Evolutionary conservation across 306 rosid species (phyloP).

Genomic region (Gillenia trifoliata): DNA sequence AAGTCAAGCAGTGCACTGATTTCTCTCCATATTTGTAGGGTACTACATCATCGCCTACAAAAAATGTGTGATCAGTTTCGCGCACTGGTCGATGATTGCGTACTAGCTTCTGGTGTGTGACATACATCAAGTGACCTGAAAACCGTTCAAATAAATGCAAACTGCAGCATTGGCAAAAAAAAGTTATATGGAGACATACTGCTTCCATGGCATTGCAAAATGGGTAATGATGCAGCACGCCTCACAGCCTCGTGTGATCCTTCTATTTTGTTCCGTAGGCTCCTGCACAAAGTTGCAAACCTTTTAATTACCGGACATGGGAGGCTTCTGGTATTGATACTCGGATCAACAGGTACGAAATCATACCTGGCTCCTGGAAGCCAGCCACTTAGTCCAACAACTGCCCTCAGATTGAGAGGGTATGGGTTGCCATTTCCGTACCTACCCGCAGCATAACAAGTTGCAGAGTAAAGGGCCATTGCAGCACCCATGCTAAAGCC

Average conservation of each 20-base stretch:
- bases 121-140: not conserved
- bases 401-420: conserved; percentile 70
- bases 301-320: not conserved
- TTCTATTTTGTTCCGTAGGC: conserved; percentile 81
- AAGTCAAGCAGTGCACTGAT: conserved; percentile 59
- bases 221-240: conserved; percentile 81
- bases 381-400: conserved; percentile 97
- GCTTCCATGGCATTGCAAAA: conserved; percentile 76
- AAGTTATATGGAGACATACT: conserved; percentile 38
- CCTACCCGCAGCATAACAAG: conserved; percentile 86
- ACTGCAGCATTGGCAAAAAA: not conserved
- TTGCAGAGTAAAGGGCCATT: conserved; percentile 91
- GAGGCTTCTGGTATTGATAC: not conserved
- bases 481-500: conserved; percentile 99
- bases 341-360: not conserved
- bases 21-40: conserved; percentile 70
- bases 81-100: not conserved
- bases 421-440: conserved; percentile 79
- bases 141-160: not conserved
- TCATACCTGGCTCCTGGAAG: conserved; percentile 97
- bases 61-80: not conserved
- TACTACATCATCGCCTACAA: conserved; percentile 48
- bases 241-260: conserved; percentile 77
- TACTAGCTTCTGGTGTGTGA: not conserved
- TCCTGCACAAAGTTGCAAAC: conserved; percentile 35